A percentile compares a stretch with the other conserved stretches of the same genome.
These are phyloP conservation scores for Monilinia polystroma DNA, from an alignment of 2,329 filamentous ascomycete genomes.

Conservation along the genomic window DNA sequence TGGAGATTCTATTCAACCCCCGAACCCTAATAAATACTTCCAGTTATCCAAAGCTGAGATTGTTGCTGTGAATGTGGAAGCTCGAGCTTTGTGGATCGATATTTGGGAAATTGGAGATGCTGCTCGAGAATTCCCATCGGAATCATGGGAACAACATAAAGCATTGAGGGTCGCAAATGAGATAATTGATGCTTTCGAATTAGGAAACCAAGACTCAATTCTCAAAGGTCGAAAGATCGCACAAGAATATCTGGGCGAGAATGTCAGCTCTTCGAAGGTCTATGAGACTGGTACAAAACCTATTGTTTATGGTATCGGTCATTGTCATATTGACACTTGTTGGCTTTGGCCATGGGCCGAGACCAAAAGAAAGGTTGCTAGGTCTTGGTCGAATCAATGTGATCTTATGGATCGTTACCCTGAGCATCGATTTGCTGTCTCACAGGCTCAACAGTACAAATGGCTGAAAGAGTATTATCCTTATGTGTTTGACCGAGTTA, in stretches of 20 bases:
- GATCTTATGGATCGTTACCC: slow-evolving; percentile 93
- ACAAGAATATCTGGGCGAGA: slow-evolving; percentile 74
- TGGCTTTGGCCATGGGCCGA: slow-evolving; percentile 99
- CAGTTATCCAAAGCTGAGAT: slow-evolving; percentile 76
- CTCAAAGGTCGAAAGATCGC: slow-evolving; percentile 79
- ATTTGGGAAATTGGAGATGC: slow-evolving; percentile 96
- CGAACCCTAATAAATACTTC: slow-evolving; percentile 80
- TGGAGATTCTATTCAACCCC: slow-evolving; percentile 85
- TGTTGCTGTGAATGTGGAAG: slow-evolving; percentile 82
- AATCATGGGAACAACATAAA: slow-evolving; percentile 86
- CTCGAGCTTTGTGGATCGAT: slow-evolving; percentile 80
- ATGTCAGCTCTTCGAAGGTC: slow-evolving; percentile 79
- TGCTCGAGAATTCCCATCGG: slow-evolving; percentile 81
- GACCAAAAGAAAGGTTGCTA: slow-evolving; percentile 92
- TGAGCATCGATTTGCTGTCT: slow-evolving; percentile 88
- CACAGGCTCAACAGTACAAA: slow-evolving; percentile 96
- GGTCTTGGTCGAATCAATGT: slow-evolving; percentile 96
- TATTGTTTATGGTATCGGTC: slow-evolving; percentile 84
- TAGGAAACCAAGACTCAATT: slow-evolving; percentile 75
- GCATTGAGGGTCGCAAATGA: slow-evolving; percentile 80
- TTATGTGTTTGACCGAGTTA: slow-evolving; percentile 84
- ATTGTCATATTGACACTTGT: slow-evolving; percentile 97
- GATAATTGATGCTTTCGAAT: slow-evolving; percentile 88
- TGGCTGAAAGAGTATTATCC: slow-evolving; percentile 93
- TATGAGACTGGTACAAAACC: slow-evolving; percentile 74